phyloP scores from a whole-genome alignment of 768 basidiomycete genomes.

The Leccinum subgranulosum region DNA sequence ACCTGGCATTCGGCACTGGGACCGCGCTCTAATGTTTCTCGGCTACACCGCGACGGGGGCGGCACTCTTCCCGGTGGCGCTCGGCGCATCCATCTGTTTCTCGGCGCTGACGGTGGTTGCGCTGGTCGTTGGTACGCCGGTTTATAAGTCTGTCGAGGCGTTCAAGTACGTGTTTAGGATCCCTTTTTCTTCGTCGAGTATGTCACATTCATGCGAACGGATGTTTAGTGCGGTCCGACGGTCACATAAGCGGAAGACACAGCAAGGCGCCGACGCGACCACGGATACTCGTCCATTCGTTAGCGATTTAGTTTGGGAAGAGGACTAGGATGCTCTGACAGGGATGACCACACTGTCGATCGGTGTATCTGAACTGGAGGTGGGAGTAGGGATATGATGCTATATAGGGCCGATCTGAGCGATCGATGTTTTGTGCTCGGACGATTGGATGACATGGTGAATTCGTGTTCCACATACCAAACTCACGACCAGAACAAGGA shows the following conservation, averaged over 20 bases:
- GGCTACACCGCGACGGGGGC: not conserved
- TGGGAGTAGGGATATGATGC: too few relatives aligned
- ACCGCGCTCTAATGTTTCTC: not conserved
- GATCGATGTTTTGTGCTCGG: too few relatives aligned
- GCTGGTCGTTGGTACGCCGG: too few relatives aligned
- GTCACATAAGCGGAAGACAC: not conserved
- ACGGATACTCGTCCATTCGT: too few relatives aligned
- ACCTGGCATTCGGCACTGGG: slow-evolving; percentile 20
- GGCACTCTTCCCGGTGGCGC: slow-evolving; percentile 7
- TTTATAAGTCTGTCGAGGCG: not conserved
- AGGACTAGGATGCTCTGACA: too few relatives aligned
- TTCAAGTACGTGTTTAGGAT: not conserved
- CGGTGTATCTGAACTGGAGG: too few relatives aligned
- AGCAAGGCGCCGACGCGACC: not conserved
- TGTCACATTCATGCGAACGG: not conserved
- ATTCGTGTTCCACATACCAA: too few relatives aligned
- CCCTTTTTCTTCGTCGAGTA: not conserved
- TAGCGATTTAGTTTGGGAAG: too few relatives aligned
- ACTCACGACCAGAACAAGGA: too few relatives aligned
- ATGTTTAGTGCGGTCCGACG: not conserved
- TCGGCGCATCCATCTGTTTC: slow-evolving; percentile 13
- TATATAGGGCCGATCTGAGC: too few relatives aligned
- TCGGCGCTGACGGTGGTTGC: not conserved
- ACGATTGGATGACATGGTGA: too few relatives aligned
- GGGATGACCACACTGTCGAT: too few relatives aligned